Percentiles rank a stretch among this genome's conserved stretches.
phyloP scores from a whole-genome alignment of 805 yeast species.

The Cyberlindnera americana region DNA sequence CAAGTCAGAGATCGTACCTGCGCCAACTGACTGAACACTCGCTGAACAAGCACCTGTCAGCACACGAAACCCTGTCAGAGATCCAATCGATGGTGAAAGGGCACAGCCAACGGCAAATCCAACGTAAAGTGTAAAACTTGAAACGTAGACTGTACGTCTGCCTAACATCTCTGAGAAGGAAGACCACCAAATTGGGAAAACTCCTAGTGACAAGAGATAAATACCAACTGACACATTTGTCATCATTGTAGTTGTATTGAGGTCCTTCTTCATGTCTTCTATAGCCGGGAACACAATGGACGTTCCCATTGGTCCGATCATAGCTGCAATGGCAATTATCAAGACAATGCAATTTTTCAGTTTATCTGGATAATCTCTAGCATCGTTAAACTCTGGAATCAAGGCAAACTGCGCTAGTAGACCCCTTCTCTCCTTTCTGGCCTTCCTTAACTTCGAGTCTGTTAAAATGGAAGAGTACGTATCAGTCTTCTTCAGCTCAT shows the following conservation, averaged over 20 bases:
- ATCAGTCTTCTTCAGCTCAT: background rate
- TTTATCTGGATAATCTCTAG: constrained; percentile 53
- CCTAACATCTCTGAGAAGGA: constrained; percentile 73
- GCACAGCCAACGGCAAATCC: constrained; percentile 75
- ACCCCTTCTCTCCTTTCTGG: constrained; percentile 43
- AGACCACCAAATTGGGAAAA: constrained; percentile 90
- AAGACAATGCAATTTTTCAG: constrained; percentile 55
- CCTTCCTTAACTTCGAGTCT: constrained; percentile 11
- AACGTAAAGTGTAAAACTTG: constrained; percentile 59
- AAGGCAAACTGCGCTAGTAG: constrained; percentile 47
- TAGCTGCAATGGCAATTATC: constrained; percentile 67
- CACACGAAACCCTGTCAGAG: constrained; percentile 66
- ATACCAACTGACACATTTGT: constrained; percentile 81
- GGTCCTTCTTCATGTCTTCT: constrained; percentile 48
- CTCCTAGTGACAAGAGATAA: constrained; percentile 67
- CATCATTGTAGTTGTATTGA: constrained; percentile 53
- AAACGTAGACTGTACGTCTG: constrained; percentile 65
- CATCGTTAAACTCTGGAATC: constrained; percentile 68
- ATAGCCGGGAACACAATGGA: constrained; percentile 80
- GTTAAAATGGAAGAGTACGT: constrained; percentile 2
- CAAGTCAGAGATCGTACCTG: constrained; percentile 80
- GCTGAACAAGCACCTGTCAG: constrained; percentile 80
- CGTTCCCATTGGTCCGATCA: constrained; percentile 88
- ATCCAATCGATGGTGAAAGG: constrained; percentile 53
- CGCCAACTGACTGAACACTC: constrained; percentile 85